Percentiles rank a stretch among this genome's conserved stretches.
Evolutionary conservation across 768 basidiomycete genomes (phyloP).

Genomic region (Psilocybe cyanescens): DNA sequence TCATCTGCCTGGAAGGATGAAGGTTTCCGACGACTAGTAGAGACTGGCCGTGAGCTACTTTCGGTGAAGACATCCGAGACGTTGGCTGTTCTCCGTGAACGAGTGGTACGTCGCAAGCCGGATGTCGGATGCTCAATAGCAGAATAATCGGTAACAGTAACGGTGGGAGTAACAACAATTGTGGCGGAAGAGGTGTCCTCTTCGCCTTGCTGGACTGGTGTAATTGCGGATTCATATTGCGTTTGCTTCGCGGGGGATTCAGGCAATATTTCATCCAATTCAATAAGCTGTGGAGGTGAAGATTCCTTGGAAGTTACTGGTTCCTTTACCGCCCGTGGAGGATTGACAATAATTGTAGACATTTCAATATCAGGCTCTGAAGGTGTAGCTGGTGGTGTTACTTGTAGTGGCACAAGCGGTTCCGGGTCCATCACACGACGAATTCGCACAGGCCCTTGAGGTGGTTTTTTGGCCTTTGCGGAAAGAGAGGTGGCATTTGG

Average conservation of each 20-base stretch:
- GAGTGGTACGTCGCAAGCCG: slow-evolving; percentile 52
- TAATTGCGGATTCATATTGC: not conserved
- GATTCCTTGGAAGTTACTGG: slow-evolving; percentile 4
- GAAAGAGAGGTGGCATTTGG: slow-evolving; percentile 2
- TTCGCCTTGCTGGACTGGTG: not conserved
- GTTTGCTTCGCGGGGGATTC: slow-evolving; percentile 31
- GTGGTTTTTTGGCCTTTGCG: slow-evolving; percentile 14
- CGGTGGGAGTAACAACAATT: slow-evolving; percentile 7
- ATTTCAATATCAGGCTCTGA: slow-evolving; percentile 5
- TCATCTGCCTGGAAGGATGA: slow-evolving; percentile 36
- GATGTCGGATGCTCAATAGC: slow-evolving; percentile 2
- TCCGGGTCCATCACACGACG: slow-evolving; percentile 24
- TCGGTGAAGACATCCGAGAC: slow-evolving; percentile 39
- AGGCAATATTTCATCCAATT: slow-evolving; percentile 16
- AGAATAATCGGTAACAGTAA: slow-evolving; percentile 8
- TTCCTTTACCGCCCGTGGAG: slow-evolving; percentile 4
- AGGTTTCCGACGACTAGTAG: slow-evolving; percentile 47
- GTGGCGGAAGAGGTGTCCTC: not conserved
- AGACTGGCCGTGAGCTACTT: slow-evolving; percentile 28
- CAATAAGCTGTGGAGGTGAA: slow-evolving; percentile 8
- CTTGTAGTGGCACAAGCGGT: slow-evolving; percentile 1
- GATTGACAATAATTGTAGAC: slow-evolving; percentile 3
- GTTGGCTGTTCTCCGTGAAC: slow-evolving; percentile 44
- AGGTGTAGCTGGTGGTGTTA: not conserved
- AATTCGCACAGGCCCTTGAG: slow-evolving; percentile 18